A percentile compares a stretch with the other conserved stretches of the same genome.
These are phyloP conservation scores for Botrytis paeoniae DNA, from an alignment of 2,329 filamentous ascomycete genomes.

Conservation along the genomic window DNA sequence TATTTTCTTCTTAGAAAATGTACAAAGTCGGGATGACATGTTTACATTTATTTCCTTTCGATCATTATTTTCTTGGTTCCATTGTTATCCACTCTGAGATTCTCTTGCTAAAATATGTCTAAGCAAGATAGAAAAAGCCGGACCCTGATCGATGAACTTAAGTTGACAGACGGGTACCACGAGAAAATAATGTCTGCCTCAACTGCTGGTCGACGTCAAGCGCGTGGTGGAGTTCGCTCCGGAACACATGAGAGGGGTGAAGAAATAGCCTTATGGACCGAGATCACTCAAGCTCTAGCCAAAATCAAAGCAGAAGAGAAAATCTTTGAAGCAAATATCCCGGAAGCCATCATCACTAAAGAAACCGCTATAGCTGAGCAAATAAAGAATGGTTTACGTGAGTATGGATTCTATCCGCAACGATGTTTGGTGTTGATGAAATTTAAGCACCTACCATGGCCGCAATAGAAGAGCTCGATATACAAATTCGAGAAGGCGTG, in stretches of 20 bases:
- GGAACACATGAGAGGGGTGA: slow-evolving; percentile 25
- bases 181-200: slow-evolving; percentile 23
- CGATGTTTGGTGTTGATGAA: slow-evolving; percentile 1
- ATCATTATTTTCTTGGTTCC: background rate
- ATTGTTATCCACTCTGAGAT: background rate
- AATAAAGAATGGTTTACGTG: slow-evolving; percentile 23
- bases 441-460: slow-evolving; percentile 27
- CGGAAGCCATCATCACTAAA: slow-evolving; percentile 24
- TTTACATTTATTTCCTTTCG: background rate
- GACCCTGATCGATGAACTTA: background rate
- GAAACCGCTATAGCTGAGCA: slow-evolving; percentile 23
- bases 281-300: slow-evolving; percentile 20
- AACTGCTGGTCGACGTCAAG: slow-evolving; percentile 21
- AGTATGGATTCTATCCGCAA: background rate
- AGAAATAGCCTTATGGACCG: slow-evolving; percentile 23
- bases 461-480: slow-evolving; percentile 30
- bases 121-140: background rate
- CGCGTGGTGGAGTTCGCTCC: slow-evolving; percentile 23
- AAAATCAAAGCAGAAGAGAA: slow-evolving; percentile 24
- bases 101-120: slow-evolving; percentile 9
- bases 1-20: background rate
- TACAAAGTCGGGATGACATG: slow-evolving; percentile 1
- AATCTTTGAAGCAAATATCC: slow-evolving; percentile 16
- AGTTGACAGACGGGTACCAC: background rate
- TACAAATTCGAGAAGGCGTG: slow-evolving; percentile 32